Conservation (phyloP, 495 filamentous ascomycete species). For the Penicillium nucicola region DNA sequence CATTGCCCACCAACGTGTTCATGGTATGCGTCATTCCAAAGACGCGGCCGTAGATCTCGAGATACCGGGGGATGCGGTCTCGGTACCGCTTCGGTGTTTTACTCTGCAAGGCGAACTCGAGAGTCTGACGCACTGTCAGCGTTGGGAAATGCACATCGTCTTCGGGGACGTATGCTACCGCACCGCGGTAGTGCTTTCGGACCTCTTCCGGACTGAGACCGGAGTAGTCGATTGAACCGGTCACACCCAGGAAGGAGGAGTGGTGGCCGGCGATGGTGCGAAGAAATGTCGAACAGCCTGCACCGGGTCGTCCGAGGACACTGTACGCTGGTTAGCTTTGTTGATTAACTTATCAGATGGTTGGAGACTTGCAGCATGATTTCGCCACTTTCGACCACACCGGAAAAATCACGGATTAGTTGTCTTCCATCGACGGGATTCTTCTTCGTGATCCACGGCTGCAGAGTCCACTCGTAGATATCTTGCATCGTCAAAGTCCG, state of each 20-base stretch:
- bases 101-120: constrained; percentile 75
- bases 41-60: constrained; percentile 71
- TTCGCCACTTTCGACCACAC: constrained; percentile 66
- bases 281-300: constrained; percentile 84
- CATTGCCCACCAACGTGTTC: constrained; percentile 79
- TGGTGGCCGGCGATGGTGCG: constrained; percentile 80
- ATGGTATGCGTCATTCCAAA: constrained; percentile 83
- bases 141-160: constrained; percentile 81
- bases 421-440: constrained; percentile 29
- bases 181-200: constrained; percentile 67
- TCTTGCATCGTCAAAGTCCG: constrained; percentile 34
- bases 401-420: constrained; percentile 58
- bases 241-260: constrained; percentile 71
- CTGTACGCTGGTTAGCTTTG: constrained; percentile 9
- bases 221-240: constrained; percentile 76
- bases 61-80: constrained; percentile 60
- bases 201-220: constrained; percentile 59
- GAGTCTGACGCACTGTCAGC: constrained; percentile 77
- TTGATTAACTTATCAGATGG: too few species aligned
- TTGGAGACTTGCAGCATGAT: constrained; percentile 61
- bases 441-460: constrained; percentile 30
- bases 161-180: constrained; percentile 80
- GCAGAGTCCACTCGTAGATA: constrained; percentile 38
- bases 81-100: constrained; percentile 72
- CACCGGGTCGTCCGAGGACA: constrained; percentile 80